These are phyloP conservation scores for Entrophospora sp. DNA, from an alignment of 192 early-diverging fungal species.

Conservation along the genomic window DNA sequence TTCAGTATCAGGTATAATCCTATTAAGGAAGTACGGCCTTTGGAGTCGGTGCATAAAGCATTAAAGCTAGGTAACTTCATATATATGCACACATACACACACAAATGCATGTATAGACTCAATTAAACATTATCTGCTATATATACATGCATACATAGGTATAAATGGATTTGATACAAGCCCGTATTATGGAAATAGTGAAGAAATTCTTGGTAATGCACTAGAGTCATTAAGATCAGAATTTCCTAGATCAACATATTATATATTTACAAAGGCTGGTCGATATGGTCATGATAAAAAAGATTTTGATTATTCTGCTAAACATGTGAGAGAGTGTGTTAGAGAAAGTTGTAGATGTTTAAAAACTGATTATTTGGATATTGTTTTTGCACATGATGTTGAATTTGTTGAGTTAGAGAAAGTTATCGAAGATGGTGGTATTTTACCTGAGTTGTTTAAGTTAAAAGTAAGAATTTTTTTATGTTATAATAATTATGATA, in stretches of 20 bases:
- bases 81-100: not conserved
- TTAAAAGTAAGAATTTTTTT: conserved; percentile 36
- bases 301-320: conserved; percentile 59
- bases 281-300: conserved; percentile 53
- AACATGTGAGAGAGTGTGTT: conserved; percentile 41
- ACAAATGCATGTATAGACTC: not conserved
- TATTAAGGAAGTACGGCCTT: conserved; percentile 35
- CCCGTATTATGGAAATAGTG: conserved; percentile 64
- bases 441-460: conserved; percentile 41
- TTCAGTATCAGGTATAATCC: conserved; percentile 43
- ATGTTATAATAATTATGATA: too few relatives aligned
- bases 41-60: conserved; percentile 39
- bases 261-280: conserved; percentile 64
- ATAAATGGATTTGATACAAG: conserved; percentile 67
- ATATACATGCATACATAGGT: conserved; percentile 25
- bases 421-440: conserved; percentile 37
- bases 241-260: conserved; percentile 56
- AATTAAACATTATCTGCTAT: not conserved
- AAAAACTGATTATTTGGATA: conserved; percentile 58
- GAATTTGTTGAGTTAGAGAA: conserved; percentile 59
- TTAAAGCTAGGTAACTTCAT: conserved; percentile 31
- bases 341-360: conserved; percentile 50
- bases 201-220: conserved; percentile 55
- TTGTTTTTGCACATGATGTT: conserved; percentile 67
- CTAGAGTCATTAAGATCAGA: conserved; percentile 35